Evolutionary conservation across 2,329 filamentous ascomycete genomes (phyloP), one percentile per base, ranked within the genome.

Genomic region (Stromatinia cepivora): DNA sequence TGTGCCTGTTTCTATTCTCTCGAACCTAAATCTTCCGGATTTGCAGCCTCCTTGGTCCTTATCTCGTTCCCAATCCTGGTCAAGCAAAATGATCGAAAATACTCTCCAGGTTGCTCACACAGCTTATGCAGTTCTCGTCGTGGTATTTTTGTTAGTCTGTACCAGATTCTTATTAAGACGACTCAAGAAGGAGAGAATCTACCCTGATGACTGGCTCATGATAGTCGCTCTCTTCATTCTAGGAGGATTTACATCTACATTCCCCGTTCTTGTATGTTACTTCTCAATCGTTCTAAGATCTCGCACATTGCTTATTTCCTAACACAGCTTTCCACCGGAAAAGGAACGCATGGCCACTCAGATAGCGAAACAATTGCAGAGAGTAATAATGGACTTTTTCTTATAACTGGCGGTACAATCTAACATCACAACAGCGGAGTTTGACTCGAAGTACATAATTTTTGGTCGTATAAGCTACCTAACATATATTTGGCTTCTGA

Each of bases 401-500:
- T 11, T 22, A 8, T 11, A 34, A 34, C 1, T 25, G 2, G 11
- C 17, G 20, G 13, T 4, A 13, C 13, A 22, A 36, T 58, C 61
- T 65, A 58, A 65, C 31, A 52, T 39, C 25, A n/a, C 4, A 20
- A 56, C 25, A 77, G 75, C 69, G 39, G 61, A 64, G 2, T 20
- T 72, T 25, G 75, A 72, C 13, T 74, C 71, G 1, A 71, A 73
- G 56, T 71, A 70, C 28, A 34, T 72, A 7, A 54, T 76, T 15
- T 48, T 73, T 34, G 71, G 70, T 15, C 70, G 72, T n/a, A 17
- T 69, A 10, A 69, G 71, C 42, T 73, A 73, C 52, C n/a, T 73
- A 17, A 70, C 71, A 4, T 77, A 73, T 59, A 69, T 76, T 11
- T 77, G 75, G 75, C 52, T 46, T 22, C 46, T 75, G 63, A 76